These are phyloP conservation scores for Leptographium flavum DNA, from an alignment of 2,329 filamentous ascomycete species.

Conservation along the genomic window DNA sequence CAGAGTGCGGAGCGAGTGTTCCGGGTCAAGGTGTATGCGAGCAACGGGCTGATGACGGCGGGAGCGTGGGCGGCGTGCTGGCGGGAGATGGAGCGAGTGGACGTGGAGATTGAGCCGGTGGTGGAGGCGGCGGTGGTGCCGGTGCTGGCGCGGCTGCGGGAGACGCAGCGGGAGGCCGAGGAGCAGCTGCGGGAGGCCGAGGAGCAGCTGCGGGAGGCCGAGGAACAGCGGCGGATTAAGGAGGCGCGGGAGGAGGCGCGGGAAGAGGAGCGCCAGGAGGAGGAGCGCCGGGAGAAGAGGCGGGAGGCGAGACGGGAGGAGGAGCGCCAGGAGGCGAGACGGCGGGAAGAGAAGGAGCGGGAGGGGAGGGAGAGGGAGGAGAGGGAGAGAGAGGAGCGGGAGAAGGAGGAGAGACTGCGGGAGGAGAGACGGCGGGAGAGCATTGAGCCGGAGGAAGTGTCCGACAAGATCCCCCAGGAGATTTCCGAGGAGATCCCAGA, in stretches of 20 bases:
- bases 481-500: conserved; percentile 1
- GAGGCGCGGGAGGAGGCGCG: conserved; percentile 12
- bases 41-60: conserved; percentile 83
- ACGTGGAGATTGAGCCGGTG: conserved; percentile 76
- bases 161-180: conserved; percentile 26
- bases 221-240: too few relatives aligned
- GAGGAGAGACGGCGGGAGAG: not conserved
- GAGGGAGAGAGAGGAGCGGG: not conserved
- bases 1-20: conserved; percentile 46
- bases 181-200: conserved; percentile 18
- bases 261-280: conserved; percentile 4
- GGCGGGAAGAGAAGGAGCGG: not conserved
- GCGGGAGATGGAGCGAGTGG: conserved; percentile 97
- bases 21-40: conserved; percentile 79
- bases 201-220: conserved; percentile 19
- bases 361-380: not conserved
- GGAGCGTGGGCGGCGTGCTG: conserved; percentile 89
- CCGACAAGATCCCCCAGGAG: not conserved
- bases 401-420: not conserved
- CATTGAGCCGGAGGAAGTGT: not conserved
- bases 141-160: conserved; percentile 31
- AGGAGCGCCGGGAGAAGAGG: conserved; percentile 18
- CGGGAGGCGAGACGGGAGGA: conserved; percentile 20
- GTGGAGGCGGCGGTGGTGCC: conserved; percentile 44
- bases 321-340: conserved; percentile 11